phyloP scores from a whole-genome alignment of 345 rosid genomes.

The Pistacia integerrima region DNA sequence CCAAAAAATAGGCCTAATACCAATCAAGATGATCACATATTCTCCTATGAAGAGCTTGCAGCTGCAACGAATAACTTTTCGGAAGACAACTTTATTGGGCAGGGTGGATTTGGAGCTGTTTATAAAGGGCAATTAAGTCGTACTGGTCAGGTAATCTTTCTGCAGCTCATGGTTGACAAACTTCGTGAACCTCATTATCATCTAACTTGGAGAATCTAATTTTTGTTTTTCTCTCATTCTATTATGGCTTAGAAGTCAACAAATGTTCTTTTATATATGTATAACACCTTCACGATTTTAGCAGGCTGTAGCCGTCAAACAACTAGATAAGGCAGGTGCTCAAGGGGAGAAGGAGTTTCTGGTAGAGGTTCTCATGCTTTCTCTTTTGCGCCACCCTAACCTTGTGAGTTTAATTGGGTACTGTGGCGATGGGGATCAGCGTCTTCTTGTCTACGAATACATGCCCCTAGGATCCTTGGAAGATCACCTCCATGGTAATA shows the following conservation, averaged over 20 bases:
- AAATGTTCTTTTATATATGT: neutral
- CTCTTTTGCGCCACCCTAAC: slow-evolving; percentile 64
- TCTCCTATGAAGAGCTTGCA: slow-evolving; percentile 64
- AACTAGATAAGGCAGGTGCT: slow-evolving; percentile 53
- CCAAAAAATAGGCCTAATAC: slow-evolving; percentile 1
- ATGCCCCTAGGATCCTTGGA: slow-evolving; percentile 76
- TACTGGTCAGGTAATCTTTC: slow-evolving; percentile 55
- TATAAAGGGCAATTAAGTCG: slow-evolving; percentile 49
- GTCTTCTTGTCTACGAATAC: slow-evolving; percentile 73
- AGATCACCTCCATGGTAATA: slow-evolving; percentile 62
- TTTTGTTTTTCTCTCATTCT: neutral
- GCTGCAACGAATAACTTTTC: slow-evolving; percentile 57
- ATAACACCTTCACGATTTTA: slow-evolving; percentile 9
- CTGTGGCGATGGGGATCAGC: slow-evolving; percentile 75
- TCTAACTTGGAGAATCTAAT: neutral
- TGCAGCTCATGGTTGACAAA: neutral
- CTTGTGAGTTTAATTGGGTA: slow-evolving; percentile 73
- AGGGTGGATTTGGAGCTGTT: slow-evolving; percentile 84
- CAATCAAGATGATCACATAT: slow-evolving; percentile 20
- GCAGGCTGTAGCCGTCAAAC: slow-evolving; percentile 73
- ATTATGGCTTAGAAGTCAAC: neutral
- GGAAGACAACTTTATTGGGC: slow-evolving; percentile 53
- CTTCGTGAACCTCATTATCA: neutral
- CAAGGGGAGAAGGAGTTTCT: slow-evolving; percentile 91
- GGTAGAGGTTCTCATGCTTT: slow-evolving; percentile 88